A percentile compares a stretch with the other conserved stretches of the same genome.
phyloP scores from a whole-genome alignment of 352 stramenopile genomes.

The Halophytophthora polymorphica region DNA sequence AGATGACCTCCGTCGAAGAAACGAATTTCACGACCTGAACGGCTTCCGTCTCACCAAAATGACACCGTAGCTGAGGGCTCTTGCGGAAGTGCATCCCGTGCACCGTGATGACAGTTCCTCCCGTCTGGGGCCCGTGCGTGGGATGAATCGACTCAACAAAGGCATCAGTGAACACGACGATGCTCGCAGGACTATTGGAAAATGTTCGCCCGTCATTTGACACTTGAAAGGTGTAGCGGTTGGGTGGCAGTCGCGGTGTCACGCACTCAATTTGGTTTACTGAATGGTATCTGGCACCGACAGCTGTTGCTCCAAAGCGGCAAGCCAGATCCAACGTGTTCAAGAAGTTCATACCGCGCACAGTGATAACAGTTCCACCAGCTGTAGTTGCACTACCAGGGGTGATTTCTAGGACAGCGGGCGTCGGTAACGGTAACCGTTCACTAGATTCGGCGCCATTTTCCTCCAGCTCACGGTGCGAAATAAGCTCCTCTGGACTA shows the following conservation, averaged over 20 bases:
- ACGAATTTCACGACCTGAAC: slow-evolving; percentile 61
- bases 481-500: slow-evolving; percentile 11
- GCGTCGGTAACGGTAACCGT: slow-evolving; percentile 1
- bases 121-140: slow-evolving; percentile 60
- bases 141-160: slow-evolving; percentile 72
- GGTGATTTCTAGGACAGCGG: slow-evolving; percentile 20
- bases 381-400: slow-evolving; percentile 11
- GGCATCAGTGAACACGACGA: slow-evolving; percentile 75
- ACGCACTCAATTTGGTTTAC: slow-evolving; percentile 50
- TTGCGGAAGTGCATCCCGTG: slow-evolving; percentile 80
- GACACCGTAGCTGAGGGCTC: slow-evolving; percentile 52
- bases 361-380: slow-evolving; percentile 64
- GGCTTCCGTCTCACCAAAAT: slow-evolving; percentile 62
- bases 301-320: slow-evolving; percentile 67
- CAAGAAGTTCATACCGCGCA: slow-evolving; percentile 75
- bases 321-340: slow-evolving; percentile 75
- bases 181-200: slow-evolving; percentile 50
- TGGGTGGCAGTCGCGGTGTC: slow-evolving; percentile 51
- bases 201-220: slow-evolving; percentile 68
- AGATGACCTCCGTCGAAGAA: slow-evolving; percentile 70
- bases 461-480: slow-evolving; percentile 8
- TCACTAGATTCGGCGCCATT: neutral
- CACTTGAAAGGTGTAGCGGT: slow-evolving; percentile 68
- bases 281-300: slow-evolving; percentile 52
- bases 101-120: slow-evolving; percentile 82